phyloP scores from a whole-genome alignment of 1,139 yeast species.

The Hemisphaericaspora subhashii region DNA sequence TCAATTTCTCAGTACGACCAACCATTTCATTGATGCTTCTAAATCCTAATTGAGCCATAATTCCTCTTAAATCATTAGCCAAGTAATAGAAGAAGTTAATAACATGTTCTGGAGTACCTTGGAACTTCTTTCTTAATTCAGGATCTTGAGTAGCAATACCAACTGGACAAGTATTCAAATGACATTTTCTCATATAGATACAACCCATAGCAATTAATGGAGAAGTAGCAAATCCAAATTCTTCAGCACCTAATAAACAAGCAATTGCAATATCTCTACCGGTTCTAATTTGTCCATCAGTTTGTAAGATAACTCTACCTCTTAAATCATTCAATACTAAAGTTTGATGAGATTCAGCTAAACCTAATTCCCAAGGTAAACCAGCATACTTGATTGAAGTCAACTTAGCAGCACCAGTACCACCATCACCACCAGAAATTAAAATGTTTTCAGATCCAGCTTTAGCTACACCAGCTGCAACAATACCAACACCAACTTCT shows the following conservation, averaged over 20 bases:
- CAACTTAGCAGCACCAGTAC: constrained; percentile 99
- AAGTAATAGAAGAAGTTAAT: constrained; percentile 95
- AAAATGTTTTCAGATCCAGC: constrained; percentile 97
- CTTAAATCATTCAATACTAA: constrained; percentile 92
- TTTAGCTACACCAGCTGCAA: constrained; percentile 98
- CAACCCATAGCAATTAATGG: constrained; percentile 98
- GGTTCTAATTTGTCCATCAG: constrained; percentile 96
- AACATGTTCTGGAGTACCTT: constrained; percentile 97
- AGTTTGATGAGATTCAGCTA: constrained; percentile 98
- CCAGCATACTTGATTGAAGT: constrained; percentile 97
- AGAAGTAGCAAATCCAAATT: constrained; percentile 97
- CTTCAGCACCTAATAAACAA: constrained; percentile 94
- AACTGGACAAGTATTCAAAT: constrained; percentile 91
- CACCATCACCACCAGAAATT: constrained; percentile 98
- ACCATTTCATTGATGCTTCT: constrained; percentile 97
- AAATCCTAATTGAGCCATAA: constrained; percentile 94
- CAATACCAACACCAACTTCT: constrained; percentile 98
- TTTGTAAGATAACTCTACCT: constrained; percentile 92
- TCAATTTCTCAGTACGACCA: constrained; percentile 90
- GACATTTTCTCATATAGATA: constrained; percentile 94
- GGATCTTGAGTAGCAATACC: constrained; percentile 99
- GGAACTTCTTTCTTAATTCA: constrained; percentile 83
- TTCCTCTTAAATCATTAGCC: constrained; percentile 85
- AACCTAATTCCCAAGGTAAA: constrained; percentile 97
- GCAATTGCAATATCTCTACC: constrained; percentile 97